Evolutionary conservation across 116 monocot species (phyloP).

Genomic region (Zostera marina): DNA sequence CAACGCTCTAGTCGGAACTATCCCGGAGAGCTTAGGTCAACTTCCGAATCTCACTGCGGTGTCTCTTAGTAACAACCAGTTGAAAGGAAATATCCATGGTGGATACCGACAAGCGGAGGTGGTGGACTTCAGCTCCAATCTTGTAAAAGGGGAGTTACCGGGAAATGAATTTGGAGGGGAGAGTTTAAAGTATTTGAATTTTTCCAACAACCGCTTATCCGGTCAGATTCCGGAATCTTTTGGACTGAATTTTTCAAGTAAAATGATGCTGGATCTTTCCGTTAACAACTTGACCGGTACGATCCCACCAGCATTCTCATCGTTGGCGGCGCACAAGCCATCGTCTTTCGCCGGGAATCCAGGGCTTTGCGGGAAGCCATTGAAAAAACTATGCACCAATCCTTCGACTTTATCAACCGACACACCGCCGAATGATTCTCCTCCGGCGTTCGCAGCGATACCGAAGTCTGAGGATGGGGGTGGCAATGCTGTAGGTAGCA

Average conservation of each 20-base stretch:
- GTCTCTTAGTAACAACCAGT: constrained; percentile 45
- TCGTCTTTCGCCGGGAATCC: constrained; percentile 5
- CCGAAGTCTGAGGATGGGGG: constrained; percentile 28
- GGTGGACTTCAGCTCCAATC: constrained; percentile 48
- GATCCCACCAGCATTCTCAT: constrained; percentile 31
- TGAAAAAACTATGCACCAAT: constrained; percentile 8
- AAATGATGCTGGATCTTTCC: constrained; percentile 55
- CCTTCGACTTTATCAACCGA: constrained; percentile 5
- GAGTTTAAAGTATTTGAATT: constrained; percentile 42
- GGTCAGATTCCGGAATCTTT: constrained; percentile 52
- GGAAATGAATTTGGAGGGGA: constrained; percentile 16
- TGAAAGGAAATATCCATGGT: constrained; percentile 33
- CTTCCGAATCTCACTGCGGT: constrained; percentile 51
- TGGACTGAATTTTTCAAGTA: constrained; percentile 16
- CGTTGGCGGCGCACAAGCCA: constrained; percentile 4
- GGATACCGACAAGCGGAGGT: constrained; percentile 22
- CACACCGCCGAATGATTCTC: constrained; percentile 36
- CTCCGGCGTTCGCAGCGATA: constrained; percentile 88
- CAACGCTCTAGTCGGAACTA: constrained; percentile 40
- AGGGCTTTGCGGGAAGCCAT: constrained; percentile 13
- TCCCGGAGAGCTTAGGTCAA: constrained; percentile 25
- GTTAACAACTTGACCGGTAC: constrained; percentile 68
- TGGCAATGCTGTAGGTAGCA: not conserved
- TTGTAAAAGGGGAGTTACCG: constrained; percentile 26
- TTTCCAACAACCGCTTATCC: constrained; percentile 49